Conservation (phyloP, 1,284 basidiomycete species). For the Porogramme epimiltina region DNA sequence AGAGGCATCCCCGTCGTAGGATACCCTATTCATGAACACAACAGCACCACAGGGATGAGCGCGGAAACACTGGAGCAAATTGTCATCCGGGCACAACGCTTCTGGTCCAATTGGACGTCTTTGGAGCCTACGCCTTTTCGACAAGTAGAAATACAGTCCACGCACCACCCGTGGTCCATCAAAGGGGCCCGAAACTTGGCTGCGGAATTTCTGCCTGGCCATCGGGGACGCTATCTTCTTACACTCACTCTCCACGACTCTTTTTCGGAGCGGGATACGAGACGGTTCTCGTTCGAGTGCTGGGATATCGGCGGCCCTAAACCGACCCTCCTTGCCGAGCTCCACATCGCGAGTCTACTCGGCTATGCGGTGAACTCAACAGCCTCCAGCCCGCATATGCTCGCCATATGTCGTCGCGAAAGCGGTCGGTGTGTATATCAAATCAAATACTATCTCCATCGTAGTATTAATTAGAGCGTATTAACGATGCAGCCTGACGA, state of each 20-base stretch:
- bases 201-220: slow-evolving; percentile 47
- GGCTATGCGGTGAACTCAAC: slow-evolving; percentile 24
- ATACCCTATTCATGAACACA: slow-evolving; percentile 23
- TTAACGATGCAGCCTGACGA: slow-evolving; percentile 18
- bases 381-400: slow-evolving; percentile 3
- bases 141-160: slow-evolving; percentile 29
- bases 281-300: slow-evolving; percentile 46
- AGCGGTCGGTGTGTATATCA: neutral
- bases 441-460: neutral
- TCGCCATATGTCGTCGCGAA: slow-evolving; percentile 18
- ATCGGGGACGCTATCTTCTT: slow-evolving; percentile 44
- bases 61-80: slow-evolving; percentile 45
- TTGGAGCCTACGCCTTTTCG: slow-evolving; percentile 37
- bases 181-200: slow-evolving; percentile 34
- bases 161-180: slow-evolving; percentile 22
- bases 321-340: slow-evolving; percentile 11
- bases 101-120: slow-evolving; percentile 51
- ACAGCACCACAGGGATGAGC: slow-evolving; percentile 35
- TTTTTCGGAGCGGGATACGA: slow-evolving; percentile 9
- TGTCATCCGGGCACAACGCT: slow-evolving; percentile 38
- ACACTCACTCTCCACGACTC: slow-evolving; percentile 39
- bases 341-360: slow-evolving; percentile 16
- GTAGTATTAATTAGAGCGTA: no score
- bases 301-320: slow-evolving; percentile 44
- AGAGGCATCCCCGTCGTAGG: slow-evolving; percentile 50